Evolutionary conservation across 1,284 basidiomycete genomes (phyloP).

Genomic region (Tilletia caries): DNA sequence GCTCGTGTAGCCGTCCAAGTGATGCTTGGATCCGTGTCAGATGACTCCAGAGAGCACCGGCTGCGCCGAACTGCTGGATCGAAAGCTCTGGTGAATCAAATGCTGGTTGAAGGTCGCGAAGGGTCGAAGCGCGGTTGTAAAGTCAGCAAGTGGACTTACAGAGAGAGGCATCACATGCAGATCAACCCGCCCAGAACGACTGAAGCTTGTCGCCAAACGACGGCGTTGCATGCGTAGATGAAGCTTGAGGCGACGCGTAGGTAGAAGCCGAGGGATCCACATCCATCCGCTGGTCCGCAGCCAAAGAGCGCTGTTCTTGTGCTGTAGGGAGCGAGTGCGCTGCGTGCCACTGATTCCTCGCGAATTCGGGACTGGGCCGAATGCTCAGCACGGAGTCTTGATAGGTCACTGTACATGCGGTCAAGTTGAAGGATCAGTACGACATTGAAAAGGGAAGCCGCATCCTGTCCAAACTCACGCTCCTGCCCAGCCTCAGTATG

Average conservation of each 20-base stretch:
- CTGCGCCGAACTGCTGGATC: not conserved
- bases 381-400: slow-evolving; percentile 8
- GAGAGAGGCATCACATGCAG: slow-evolving; percentile 2
- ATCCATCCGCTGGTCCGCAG: too few relatives aligned
- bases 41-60: not conserved
- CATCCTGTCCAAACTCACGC: not conserved
- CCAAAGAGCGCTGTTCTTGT: too few relatives aligned
- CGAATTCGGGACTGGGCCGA: slow-evolving; percentile 1
- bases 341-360: not conserved
- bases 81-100: not conserved
- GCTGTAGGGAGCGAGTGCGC: not conserved
- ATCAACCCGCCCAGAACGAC: not conserved
- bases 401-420: not conserved
- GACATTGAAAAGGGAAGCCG: too few relatives aligned
- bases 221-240: not conserved
- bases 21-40: slow-evolving; percentile 3
- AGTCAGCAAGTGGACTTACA: not conserved
- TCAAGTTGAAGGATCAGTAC: not conserved
- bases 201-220: slow-evolving; percentile 3
- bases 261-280: too few relatives aligned
- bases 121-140: too few relatives aligned
- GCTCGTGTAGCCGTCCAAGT: not conserved
- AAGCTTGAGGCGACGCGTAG: too few relatives aligned
- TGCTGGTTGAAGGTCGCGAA: not conserved
- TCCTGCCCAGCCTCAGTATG: not conserved